Percentiles rank a stretch among this genome's conserved stretches.
Conservation (phyloP, 2,329 filamentous ascomycete genomes). For the Fusarium sterilihyphosum region DNA sequence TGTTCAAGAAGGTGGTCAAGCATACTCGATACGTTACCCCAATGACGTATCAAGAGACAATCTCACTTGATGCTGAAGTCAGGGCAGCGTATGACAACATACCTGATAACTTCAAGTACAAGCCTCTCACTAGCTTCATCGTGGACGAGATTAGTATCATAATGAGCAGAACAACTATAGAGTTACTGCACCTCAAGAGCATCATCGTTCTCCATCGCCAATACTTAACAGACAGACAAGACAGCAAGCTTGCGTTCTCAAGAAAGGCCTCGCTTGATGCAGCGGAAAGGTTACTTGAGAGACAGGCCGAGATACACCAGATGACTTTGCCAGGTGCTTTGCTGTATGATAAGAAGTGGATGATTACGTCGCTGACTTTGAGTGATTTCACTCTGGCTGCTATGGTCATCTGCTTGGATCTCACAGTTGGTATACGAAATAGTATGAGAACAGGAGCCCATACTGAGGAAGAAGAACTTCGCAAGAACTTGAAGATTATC, state of each 20-base stretch:
- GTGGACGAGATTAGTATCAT: conserved; percentile 42
- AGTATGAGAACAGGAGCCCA: neutral
- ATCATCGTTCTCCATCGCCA: conserved; percentile 47
- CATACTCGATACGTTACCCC: conserved; percentile 24
- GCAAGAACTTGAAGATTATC: conserved; percentile 15
- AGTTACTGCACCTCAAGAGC: conserved; percentile 46
- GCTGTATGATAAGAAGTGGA: conserved; percentile 56
- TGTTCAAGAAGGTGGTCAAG: conserved; percentile 39
- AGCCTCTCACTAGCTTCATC: conserved; percentile 40
- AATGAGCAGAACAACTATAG: conserved; percentile 42
- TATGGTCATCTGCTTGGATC: conserved; percentile 59
- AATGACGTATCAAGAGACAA: conserved; percentile 19
- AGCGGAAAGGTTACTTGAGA: conserved; percentile 38
- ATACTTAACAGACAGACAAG: conserved; percentile 36
- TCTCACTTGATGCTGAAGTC: conserved; percentile 36
- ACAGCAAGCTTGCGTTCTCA: conserved; percentile 22
- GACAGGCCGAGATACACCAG: conserved; percentile 46
- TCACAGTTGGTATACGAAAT: conserved; percentile 36
- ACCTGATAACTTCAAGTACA: conserved; percentile 40
- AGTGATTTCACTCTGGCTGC: conserved; percentile 63
- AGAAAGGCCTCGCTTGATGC: conserved; percentile 42
- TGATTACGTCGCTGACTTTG: conserved; percentile 55
- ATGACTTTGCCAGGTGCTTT: conserved; percentile 54
- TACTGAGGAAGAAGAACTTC: neutral
- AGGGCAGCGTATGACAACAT: conserved; percentile 33